Conservation (phyloP, 1,284 basidiomycete species). For the Cutaneotrichosporon cutaneum region DNA sequence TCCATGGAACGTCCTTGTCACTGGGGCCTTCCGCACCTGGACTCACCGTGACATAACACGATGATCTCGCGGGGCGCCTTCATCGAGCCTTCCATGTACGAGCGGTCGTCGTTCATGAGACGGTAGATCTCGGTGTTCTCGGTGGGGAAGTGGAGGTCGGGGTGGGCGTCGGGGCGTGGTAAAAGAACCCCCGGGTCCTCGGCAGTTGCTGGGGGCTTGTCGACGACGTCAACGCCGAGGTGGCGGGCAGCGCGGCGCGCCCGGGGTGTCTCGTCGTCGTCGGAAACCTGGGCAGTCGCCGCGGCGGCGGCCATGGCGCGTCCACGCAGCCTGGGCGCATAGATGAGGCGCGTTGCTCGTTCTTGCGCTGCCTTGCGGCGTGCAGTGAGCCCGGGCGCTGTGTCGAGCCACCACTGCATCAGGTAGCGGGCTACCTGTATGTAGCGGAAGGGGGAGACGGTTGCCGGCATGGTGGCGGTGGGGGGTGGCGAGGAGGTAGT, state of each 20-base stretch:
- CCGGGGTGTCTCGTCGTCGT: conserved; percentile 7
- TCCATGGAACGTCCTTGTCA: conserved; percentile 2
- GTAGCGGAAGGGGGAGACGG: conserved; percentile 48
- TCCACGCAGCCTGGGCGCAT: conserved; percentile 13
- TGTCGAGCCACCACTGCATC: conserved; percentile 42
- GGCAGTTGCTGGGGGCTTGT: conserved; percentile 1
- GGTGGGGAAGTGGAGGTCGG: conserved; percentile 36
- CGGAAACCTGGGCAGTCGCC: background rate
- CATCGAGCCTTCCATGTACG: conserved; percentile 65
- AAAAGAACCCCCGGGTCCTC: conserved; percentile 8
- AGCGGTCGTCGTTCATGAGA: conserved; percentile 67
- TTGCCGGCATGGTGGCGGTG: conserved; percentile 32
- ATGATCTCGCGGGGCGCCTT: conserved; percentile 82
- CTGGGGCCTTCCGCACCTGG: background rate
- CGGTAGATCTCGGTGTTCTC: conserved; percentile 61
- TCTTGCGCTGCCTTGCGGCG: conserved; percentile 31
- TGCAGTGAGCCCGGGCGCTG: conserved; percentile 25
- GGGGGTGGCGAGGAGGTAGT: conserved; percentile 4
- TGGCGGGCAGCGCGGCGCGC: background rate
- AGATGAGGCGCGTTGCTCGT: conserved; percentile 21
- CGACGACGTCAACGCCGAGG: conserved; percentile 4
- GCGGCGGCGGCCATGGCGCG: conserved; percentile 11
- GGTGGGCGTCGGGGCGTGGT: conserved; percentile 19
- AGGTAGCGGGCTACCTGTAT: conserved; percentile 45
- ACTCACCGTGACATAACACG: conserved; percentile 85